Base-by-base conservation (phyloP, 139 green algal species). In the Astrephomene gubernaculifera region DNA sequence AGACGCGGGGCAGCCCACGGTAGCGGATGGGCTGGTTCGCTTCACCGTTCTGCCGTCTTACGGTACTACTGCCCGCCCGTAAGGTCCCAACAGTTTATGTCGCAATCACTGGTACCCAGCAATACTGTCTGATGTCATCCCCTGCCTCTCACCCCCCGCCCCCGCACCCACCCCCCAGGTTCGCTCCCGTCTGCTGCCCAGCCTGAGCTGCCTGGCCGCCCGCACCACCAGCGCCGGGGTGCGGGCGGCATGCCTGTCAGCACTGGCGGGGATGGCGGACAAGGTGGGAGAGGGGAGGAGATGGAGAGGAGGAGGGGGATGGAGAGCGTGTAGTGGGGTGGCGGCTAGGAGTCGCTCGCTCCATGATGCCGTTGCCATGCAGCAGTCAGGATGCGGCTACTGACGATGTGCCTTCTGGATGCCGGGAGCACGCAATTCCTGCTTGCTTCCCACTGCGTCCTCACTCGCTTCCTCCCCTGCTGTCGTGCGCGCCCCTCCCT, bases 211-310 rank as follows among this genome's bases (percentile, higher is more conserved):
- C 2, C 3, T 31, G 8, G 71, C 43, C 4, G 44, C 43, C 17
- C 80, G 80, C 65, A 96, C 94, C 45, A 94, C 92, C 14, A 86
- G 79, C 31, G 92, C 94, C 8, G 89, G 82, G 10, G 94, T 98
- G 72, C 89, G 95, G 2, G 87, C 90, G 4, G 79, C 85, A 45
- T 90, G 92, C 14, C 82, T 97, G 36, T 63, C 73, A 0, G 75
- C 85, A 31, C 84, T 97, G 85, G 89, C 82, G 27, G 39, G 79
- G 8, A 12, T 95, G 29, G 85, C 89, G 35, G 60, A n/a, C 36
- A n/a, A 44, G 71, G 71, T 65, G 44, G 21, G 67, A 35, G 57
- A 24, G 57, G 19, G 57, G 57, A 35, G 49, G n/a, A n/a, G n/a
- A n/a, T n/a, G 49, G 49, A 57, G 29, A 12, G 21, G 57, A 7